phyloP scores from a whole-genome alignment of 2,329 filamentous ascomycete species.

The Nigrospora sphaerica region DNA sequence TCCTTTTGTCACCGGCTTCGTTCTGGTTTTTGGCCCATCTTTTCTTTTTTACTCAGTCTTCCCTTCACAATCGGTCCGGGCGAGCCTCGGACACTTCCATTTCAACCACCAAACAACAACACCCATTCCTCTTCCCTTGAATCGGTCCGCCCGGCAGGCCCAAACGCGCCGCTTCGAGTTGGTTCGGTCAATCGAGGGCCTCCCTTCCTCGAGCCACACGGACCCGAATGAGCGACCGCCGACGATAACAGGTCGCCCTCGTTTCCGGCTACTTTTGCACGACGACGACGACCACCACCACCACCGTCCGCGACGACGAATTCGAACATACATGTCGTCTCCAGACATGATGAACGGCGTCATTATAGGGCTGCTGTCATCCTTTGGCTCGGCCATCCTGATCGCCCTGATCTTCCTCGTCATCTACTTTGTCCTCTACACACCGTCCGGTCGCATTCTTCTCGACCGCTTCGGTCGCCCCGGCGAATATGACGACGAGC shows the following conservation, averaged over 20 bases:
- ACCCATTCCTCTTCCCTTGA: background rate
- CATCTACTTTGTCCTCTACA: slow-evolving; percentile 93
- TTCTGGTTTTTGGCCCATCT: too few relatives aligned
- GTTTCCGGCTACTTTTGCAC: slow-evolving; percentile 1
- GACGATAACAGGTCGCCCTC: slow-evolving; percentile 5
- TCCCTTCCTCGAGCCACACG: slow-evolving; percentile 1
- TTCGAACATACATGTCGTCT: background rate
- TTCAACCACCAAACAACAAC: background rate
- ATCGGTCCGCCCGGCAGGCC: background rate
- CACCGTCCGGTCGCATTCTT: slow-evolving; percentile 78
- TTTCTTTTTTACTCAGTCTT: too few relatives aligned
- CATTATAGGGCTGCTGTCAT: slow-evolving; percentile 89
- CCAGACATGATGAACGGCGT: slow-evolving; percentile 56
- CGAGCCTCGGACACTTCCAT: background rate
- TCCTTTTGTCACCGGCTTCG: background rate
- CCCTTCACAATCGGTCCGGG: background rate
- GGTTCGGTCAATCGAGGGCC: background rate
- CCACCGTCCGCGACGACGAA: background rate
- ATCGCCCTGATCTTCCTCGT: slow-evolving; percentile 73
- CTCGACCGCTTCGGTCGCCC: slow-evolving; percentile 89
- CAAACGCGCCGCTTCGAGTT: too few relatives aligned
- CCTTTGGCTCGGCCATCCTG: slow-evolving; percentile 83
- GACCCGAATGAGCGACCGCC: slow-evolving; percentile 5
- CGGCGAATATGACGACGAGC: slow-evolving; percentile 96
- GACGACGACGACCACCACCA: background rate